Conservation (phyloP, 306 rosid genomes). For the Lotus japonicus region DNA sequence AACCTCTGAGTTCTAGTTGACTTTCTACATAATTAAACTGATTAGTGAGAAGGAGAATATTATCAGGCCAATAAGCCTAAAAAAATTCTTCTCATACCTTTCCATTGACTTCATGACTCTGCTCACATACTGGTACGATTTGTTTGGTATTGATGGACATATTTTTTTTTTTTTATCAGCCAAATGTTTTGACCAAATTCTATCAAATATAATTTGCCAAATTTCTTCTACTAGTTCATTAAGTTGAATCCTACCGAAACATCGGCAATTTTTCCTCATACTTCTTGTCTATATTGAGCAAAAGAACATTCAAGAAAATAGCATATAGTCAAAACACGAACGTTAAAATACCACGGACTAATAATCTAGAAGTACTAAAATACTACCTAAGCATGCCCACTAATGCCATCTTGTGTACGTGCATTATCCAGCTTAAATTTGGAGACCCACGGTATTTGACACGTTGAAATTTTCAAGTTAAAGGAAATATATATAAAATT, state of each 20-base stretch:
- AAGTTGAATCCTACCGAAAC: background rate
- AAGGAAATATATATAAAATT: too few relatives aligned
- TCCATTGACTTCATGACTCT: background rate
- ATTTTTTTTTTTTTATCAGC: too few relatives aligned
- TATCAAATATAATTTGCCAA: slow-evolving; percentile 3
- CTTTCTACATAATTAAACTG: too few relatives aligned
- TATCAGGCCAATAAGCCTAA: background rate
- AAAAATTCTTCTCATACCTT: background rate
- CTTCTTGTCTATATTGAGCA: too few relatives aligned
- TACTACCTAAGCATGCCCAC: too few relatives aligned
- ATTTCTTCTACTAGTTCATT: background rate
- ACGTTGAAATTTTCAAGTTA: background rate
- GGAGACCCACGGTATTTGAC: background rate
- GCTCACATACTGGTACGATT: background rate
- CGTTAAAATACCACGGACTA: background rate
- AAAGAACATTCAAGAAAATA: background rate
- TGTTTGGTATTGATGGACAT: slow-evolving; percentile 6
- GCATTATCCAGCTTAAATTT: background rate
- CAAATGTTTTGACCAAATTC: too few relatives aligned
- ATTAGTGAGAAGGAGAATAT: background rate
- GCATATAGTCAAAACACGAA: background rate
- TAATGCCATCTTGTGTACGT: background rate
- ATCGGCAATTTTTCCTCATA: too few relatives aligned
- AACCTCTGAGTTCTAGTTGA: too few relatives aligned
- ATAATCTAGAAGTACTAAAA: background rate